These are phyloP conservation scores for Nicotiana obtusifolia DNA, from an alignment of 257 asterid species.

Conservation along the genomic window DNA sequence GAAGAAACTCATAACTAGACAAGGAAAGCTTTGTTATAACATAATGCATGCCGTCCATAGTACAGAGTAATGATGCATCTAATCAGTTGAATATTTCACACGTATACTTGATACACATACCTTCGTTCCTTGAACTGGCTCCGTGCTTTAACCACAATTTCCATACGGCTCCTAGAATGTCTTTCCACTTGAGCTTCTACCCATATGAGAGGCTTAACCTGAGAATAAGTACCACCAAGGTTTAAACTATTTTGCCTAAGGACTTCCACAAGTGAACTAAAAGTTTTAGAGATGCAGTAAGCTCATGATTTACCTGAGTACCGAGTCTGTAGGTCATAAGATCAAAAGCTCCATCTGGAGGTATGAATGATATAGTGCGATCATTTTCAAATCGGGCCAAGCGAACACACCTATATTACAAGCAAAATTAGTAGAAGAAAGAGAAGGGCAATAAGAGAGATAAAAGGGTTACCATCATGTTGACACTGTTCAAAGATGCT, in stretches of 20 bases:
- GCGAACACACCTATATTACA: slow-evolving; percentile 81
- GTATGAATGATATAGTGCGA: slow-evolving; percentile 92
- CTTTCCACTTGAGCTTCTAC: slow-evolving; percentile 95
- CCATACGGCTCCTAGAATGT: slow-evolving; percentile 93
- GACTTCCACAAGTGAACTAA: background rate
- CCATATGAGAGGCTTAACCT: slow-evolving; percentile 99
- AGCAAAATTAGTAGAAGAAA: slow-evolving; percentile 17
- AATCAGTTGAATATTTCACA: background rate
- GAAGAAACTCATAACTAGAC: slow-evolving; percentile 22
- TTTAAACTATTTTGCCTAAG: background rate
- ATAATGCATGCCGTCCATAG: slow-evolving; percentile 2
- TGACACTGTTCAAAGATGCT: too few relatives aligned
- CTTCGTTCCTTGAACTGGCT: slow-evolving; percentile 99
- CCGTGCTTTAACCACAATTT: slow-evolving; percentile 80
- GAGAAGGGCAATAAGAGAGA: slow-evolving; percentile 2
- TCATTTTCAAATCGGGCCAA: slow-evolving; percentile 96
- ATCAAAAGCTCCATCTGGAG: slow-evolving; percentile 99
- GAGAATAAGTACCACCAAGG: slow-evolving; percentile 19
- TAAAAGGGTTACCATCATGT: background rate
- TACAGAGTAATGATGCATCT: background rate
- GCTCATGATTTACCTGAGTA: slow-evolving; percentile 67
- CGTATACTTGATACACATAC: slow-evolving; percentile 27
- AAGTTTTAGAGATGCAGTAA: background rate
- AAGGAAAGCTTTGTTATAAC: background rate
- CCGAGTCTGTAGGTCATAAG: slow-evolving; percentile 98